Evolutionary conservation across 2,329 filamentous ascomycete species (phyloP).

Genomic region (Alternaria burnsii): DNA sequence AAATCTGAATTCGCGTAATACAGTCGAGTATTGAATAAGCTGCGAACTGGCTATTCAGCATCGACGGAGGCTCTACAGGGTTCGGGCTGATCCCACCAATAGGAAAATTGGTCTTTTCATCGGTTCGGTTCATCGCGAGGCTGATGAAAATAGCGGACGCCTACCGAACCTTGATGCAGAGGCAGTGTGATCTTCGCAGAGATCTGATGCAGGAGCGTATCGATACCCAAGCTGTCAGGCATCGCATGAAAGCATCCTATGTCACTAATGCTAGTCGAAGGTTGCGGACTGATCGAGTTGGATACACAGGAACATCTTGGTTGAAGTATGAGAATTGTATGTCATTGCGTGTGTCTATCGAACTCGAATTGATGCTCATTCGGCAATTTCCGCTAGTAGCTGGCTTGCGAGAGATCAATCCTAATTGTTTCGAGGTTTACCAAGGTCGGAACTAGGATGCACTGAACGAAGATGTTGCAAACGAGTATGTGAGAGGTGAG

Average conservation of each 20-base stretch:
- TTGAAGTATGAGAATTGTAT: too few relatives aligned
- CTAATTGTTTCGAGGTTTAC: not conserved
- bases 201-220: not conserved
- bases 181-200: not conserved
- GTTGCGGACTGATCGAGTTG: too few relatives aligned
- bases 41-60: not conserved
- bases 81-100: not conserved
- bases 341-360: not conserved
- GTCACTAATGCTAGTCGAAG: not conserved
- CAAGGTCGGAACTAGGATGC: not conserved
- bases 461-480: not conserved
- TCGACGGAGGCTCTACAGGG: too few relatives aligned
- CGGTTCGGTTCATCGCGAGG: not conserved
- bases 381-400: not conserved
- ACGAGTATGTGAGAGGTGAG: not conserved
- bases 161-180: not conserved
- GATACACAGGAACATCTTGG: too few relatives aligned
- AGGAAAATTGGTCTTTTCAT: not conserved
- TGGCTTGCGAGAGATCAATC: not conserved
- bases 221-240: not conserved
- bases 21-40: not conserved
- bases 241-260: not conserved
- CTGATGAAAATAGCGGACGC: not conserved
- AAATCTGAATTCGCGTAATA: not conserved
- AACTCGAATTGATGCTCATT: not conserved